These are phyloP conservation scores for Boletus insuetus DNA, from an alignment of 768 basidiomycete species.

Conservation along the genomic window DNA sequence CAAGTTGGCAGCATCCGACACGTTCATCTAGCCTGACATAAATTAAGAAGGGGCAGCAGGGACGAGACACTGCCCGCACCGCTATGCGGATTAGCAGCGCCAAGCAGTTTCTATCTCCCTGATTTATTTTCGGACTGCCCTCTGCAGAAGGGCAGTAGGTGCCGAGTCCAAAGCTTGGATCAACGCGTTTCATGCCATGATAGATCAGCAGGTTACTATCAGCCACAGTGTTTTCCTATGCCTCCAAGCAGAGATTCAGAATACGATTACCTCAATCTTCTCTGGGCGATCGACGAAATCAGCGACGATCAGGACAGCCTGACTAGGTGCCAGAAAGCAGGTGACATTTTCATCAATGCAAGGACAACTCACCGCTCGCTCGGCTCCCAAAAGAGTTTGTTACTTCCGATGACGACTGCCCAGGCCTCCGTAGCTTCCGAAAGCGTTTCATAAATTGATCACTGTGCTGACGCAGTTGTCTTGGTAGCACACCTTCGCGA, in stretches of 20 bases:
- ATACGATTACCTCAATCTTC: conserved; percentile 63
- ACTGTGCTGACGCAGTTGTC: conserved; percentile 15
- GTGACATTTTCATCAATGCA: conserved; percentile 53
- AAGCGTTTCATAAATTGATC: conserved; percentile 34
- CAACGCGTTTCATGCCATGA: conserved; percentile 56
- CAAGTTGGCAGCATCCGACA: too few relatives aligned
- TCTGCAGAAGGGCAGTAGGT: conserved; percentile 45
- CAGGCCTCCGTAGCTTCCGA: conserved; percentile 44
- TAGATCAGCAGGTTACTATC: conserved; percentile 59
- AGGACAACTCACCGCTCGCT: conserved; percentile 55
- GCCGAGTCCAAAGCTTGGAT: conserved; percentile 36
- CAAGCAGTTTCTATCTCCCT: conserved; percentile 42
- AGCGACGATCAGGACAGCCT: conserved; percentile 57
- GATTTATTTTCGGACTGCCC: conserved; percentile 45
- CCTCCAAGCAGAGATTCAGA: conserved; percentile 53
- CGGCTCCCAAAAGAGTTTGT: conserved; percentile 58
- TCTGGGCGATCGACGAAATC: conserved; percentile 68
- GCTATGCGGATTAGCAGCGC: neutral
- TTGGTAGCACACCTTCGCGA: conserved; percentile 62
- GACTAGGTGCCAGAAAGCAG: conserved; percentile 53
- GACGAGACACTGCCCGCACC: neutral
- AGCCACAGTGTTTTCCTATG: conserved; percentile 60
- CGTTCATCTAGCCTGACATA: conserved; percentile 1
- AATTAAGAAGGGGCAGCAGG: neutral
- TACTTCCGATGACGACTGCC: neutral